Base-by-base conservation (phyloP, 1,284 basidiomycete species). In the Chiua sp. region DNA sequence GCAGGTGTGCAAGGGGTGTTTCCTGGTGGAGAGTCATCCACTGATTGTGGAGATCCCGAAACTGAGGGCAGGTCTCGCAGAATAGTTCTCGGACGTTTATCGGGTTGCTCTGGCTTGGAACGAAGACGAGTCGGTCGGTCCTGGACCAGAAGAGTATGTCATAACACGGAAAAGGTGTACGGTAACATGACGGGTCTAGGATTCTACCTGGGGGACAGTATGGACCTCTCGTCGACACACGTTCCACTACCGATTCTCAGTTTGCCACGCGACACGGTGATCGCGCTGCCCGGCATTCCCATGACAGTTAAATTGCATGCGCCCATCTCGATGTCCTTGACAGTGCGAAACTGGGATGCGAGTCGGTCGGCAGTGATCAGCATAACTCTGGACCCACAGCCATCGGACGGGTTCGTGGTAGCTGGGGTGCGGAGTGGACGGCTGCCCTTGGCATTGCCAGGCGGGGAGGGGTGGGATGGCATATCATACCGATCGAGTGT, bases 401-500 rank as follows among this genome's bases (percentile, higher is more conserved):
- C 80, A 0, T 73, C 80, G 5, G 87, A 91, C 55, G 61, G 72
- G 7, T 93, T 94, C 71, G 82, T 93, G 30, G 81, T 91, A 5
- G 83, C 91, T 3, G 93, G 93, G 0, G 69, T 91, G 33, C 80
- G 89, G 51, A 85, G 78, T 57, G 85, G 85, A 5, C 82, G 87
- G 13, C 64, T 91, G 13, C 86, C 90, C 2, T 76, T 89, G 44
- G 75, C 94, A 28, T 76, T 93, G 35, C 89, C 92, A 1, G 87
- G 88, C 13, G 77, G 79, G 20, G 90, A 92, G 70, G 73, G 53
- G 56, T 93, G 18, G 73, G 74, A 6, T 92, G 91, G 87, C 82
- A 81, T 37, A 68, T 92, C 30, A 82, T 92, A 30, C 87, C 91
- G 1, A 71, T 92, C 30, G 88, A 91, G 62, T 92, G 89, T 71